Evolutionary conservation across 1,284 basidiomycete species (phyloP).

Genomic region (Sanghuangporus sanghuang): DNA sequence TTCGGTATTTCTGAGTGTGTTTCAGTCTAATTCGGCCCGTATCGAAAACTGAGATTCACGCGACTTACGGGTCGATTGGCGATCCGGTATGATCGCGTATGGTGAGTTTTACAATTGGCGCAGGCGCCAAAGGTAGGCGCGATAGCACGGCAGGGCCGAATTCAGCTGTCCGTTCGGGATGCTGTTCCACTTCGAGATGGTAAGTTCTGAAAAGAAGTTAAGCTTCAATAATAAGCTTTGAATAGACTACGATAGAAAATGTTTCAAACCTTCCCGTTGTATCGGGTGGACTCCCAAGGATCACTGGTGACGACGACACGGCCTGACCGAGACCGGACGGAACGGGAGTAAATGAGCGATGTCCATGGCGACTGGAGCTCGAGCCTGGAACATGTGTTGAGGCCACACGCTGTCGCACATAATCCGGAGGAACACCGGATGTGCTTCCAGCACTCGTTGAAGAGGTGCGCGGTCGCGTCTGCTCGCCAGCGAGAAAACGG

Average conservation of each 20-base stretch:
- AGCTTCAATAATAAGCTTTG: conserved; percentile 22
- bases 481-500: conserved; percentile 13
- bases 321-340: conserved; percentile 14
- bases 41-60: conserved; percentile 2
- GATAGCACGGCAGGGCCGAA: conserved; percentile 72
- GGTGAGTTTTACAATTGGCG: conserved; percentile 72
- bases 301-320: conserved; percentile 1
- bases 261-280: conserved; percentile 17
- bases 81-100: conserved; percentile 67
- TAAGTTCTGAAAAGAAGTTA: conserved; percentile 46
- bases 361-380: conserved; percentile 8
- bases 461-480: conserved; percentile 14
- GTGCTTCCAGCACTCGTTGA: conserved; percentile 9
- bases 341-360: conserved; percentile 3
- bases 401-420: conserved; percentile 14
- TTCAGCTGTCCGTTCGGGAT: conserved; percentile 74
- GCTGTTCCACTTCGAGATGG: conserved; percentile 73
- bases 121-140: conserved; percentile 75
- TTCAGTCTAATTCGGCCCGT: conserved; percentile 4
- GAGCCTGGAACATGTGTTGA: conserved; percentile 16
- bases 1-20: conserved; percentile 39
- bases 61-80: conserved; percentile 61
- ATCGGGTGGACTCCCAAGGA: conserved; percentile 13
- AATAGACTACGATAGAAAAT: conserved; percentile 7
- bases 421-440: conserved; percentile 1